Conservation (phyloP, 805 yeast species). For the Yarrowia deformans region DNA sequence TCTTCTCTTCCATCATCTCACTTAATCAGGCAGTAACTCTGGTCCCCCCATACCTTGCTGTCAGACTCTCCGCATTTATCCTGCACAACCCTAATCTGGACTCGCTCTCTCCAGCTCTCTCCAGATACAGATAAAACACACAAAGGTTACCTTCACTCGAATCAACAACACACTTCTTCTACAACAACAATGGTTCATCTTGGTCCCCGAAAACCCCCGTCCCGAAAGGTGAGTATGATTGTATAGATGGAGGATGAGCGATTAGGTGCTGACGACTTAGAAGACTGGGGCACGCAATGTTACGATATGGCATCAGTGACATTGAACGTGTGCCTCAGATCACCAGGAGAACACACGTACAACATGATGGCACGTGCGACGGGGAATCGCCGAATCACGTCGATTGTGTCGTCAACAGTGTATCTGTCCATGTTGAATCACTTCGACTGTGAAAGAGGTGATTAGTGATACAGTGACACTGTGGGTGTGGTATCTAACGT, state of each 20-base stretch:
- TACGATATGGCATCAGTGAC: too few species aligned
- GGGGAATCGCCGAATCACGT: too few species aligned
- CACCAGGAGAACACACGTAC: too few species aligned
- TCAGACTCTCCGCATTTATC: constrained; percentile 33
- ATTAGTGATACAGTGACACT: too few species aligned
- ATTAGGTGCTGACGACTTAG: background rate
- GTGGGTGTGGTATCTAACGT: too few species aligned
- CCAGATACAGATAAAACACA: constrained; percentile 30
- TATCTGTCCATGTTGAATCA: too few species aligned
- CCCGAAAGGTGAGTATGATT: constrained; percentile 63
- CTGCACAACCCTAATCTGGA: constrained; percentile 36
- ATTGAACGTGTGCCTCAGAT: too few species aligned
- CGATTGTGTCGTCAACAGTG: background rate
- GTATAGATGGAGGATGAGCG: background rate
- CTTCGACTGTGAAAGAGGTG: too few species aligned
- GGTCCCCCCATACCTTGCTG: constrained; percentile 29
- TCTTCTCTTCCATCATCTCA: background rate
- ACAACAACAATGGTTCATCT: constrained; percentile 69
- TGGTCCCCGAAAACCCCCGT: constrained; percentile 84
- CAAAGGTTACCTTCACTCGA: constrained; percentile 16
- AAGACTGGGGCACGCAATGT: background rate
- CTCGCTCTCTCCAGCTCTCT: background rate
- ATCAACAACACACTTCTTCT: background rate
- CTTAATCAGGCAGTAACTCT: constrained; percentile 15
- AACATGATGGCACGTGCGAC: too few species aligned